Evolutionary conservation across 2,329 filamentous ascomycete species (phyloP).

Genomic region (Microdochium nivale): DNA sequence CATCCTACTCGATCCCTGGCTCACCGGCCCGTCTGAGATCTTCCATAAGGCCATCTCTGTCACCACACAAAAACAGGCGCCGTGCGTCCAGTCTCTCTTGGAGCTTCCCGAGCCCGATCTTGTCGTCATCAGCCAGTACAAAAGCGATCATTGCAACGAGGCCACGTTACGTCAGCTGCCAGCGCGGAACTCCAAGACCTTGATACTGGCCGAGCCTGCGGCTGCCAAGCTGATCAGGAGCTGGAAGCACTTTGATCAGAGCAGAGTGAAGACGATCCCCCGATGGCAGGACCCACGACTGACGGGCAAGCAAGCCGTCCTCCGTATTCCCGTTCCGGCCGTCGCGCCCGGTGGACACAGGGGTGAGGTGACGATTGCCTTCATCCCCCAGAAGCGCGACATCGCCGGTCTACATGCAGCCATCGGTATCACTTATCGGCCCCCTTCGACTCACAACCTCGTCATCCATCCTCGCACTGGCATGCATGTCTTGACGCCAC

Average conservation of each 20-base stretch:
- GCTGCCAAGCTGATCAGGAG: constrained; percentile 56
- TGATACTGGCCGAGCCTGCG: constrained; percentile 57
- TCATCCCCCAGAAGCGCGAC: constrained; percentile 53
- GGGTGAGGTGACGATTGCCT: constrained; percentile 65
- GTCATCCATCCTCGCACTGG: neutral
- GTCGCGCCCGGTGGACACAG: constrained; percentile 39
- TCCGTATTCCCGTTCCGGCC: constrained; percentile 44
- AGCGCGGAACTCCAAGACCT: constrained; percentile 38
- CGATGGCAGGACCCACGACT: constrained; percentile 34
- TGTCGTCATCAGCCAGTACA: constrained; percentile 35
- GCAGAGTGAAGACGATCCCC: constrained; percentile 34
- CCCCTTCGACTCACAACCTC: constrained; percentile 31
- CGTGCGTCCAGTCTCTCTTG: constrained; percentile 45
- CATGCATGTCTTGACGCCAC: constrained; percentile 17
- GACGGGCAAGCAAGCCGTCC: constrained; percentile 21
- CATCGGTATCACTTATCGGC: constrained; percentile 63
- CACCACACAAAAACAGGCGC: constrained; percentile 42
- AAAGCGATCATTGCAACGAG: constrained; percentile 62
- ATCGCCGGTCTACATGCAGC: constrained; percentile 55
- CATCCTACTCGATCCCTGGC: constrained; percentile 66
- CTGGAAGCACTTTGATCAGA: constrained; percentile 59
- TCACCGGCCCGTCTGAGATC: constrained; percentile 51
- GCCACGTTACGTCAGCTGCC: constrained; percentile 58
- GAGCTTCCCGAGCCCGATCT: constrained; percentile 34
- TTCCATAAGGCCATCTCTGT: constrained; percentile 53